Conservation (phyloP, 441 rosid genomes). For the Omphalea diandra region DNA sequence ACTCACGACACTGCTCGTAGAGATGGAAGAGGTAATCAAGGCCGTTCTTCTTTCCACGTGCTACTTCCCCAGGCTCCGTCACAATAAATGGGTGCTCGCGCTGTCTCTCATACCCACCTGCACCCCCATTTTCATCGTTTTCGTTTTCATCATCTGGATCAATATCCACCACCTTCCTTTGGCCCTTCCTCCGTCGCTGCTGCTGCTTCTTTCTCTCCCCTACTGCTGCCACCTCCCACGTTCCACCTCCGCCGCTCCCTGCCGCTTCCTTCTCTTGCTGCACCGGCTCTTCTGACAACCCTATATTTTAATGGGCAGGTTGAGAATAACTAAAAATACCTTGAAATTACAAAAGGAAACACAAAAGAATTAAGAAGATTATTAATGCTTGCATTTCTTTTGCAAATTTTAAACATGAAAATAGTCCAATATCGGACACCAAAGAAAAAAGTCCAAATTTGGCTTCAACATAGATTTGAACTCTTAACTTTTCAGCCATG, state of each 20-base stretch:
- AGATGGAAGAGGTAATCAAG: constrained; percentile 96
- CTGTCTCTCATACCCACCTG: constrained; percentile 63
- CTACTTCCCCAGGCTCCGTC: constrained; percentile 98
- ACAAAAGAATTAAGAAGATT: background rate
- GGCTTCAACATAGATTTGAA: too few relatives aligned
- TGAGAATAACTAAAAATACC: background rate
- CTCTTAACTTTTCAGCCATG: too few relatives aligned
- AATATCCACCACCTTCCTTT: constrained; percentile 39
- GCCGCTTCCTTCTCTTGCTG: constrained; percentile 67
- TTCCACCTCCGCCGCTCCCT: constrained; percentile 55
- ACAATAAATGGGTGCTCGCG: constrained; percentile 99
- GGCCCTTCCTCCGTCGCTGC: constrained; percentile 50
- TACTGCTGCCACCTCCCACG: constrained; percentile 45
- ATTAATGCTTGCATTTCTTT: background rate
- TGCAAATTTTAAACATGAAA: background rate
- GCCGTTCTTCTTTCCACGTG: constrained; percentile 99
- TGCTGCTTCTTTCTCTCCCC: constrained; percentile 42
- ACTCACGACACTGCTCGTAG: constrained; percentile 92
- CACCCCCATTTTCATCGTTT: constrained; percentile 43
- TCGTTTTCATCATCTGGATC: constrained; percentile 45
- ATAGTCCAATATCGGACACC: too few relatives aligned
- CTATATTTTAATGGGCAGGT: too few relatives aligned
- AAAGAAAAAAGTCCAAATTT: too few relatives aligned
- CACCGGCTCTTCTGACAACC: constrained; percentile 81
- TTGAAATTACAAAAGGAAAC: background rate